Evolutionary conservation across 139 green algal genomes (phyloP), one percentile per base, ranked within the genome.

Genomic region (Coccomyxa sp.): DNA sequence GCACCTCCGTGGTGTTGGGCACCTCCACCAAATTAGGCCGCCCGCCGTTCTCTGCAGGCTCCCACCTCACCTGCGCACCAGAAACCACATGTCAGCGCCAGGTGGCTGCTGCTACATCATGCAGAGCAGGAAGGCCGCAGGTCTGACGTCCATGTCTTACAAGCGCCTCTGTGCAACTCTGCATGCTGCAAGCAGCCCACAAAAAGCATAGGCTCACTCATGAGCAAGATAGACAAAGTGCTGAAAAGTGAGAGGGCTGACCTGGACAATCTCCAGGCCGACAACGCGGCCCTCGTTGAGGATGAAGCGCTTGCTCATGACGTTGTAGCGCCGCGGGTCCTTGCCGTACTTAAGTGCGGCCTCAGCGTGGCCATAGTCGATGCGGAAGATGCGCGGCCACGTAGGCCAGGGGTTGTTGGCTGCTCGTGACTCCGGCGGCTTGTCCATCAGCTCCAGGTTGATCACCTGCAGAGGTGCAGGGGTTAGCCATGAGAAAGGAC

Each of bases 301-400:
- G 18, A 99, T 86, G 84, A 99, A 99, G 55, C 90, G 83, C 89
- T 98, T 98, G 76, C 93, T 98, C 71, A 99, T 88, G 50, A 99
- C 93, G 72, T 94, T 90, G 88, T 98, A 99, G 31, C 80, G 80
- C 68, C 95, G 93, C 31, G 95, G 95, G 86, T 99, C 95, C 6
- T 76, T 58, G 36, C 94, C 94, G 76, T 90, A 97, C 73, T 82
- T 86, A 64, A 75, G 68, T 22, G 82, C 70, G 1, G 95, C 93
- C 87, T 99, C 95, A 5, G 93, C 92, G 82, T 99, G 95, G 55
- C 95, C 95, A 81, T 98, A 98, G 85, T 98, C 95, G 37, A 92
- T 73, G 18, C 80, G 70, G 91, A 97, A 97, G 79, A 97, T 84
- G 81, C 93, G 89, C 7, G 95, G 95, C 92, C 95, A 99, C 88